These are phyloP conservation scores for Primulina eburnea DNA, from an alignment of 257 asterid species.

Conservation along the genomic window DNA sequence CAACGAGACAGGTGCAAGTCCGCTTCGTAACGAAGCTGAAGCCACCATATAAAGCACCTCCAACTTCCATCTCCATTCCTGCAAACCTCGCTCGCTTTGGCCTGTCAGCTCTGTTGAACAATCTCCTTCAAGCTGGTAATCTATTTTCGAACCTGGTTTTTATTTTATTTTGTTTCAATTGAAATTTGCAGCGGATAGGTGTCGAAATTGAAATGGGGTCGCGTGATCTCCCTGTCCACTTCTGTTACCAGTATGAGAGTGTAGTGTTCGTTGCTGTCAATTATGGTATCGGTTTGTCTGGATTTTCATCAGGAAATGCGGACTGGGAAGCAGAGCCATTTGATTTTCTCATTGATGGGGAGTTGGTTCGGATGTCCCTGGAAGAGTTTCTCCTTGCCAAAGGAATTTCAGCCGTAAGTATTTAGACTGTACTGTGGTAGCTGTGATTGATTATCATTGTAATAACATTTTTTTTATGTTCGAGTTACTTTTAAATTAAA, in stretches of 20 bases:
- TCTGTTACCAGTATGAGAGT: not conserved
- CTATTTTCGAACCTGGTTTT: not conserved
- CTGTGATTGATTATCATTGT: not conserved
- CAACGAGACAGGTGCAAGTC: slow-evolving; percentile 60
- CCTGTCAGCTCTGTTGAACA: slow-evolving; percentile 67
- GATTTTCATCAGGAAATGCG: slow-evolving; percentile 43
- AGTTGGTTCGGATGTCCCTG: slow-evolving; percentile 82
- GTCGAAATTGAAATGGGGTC: not conserved
- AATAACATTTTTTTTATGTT: not conserved
- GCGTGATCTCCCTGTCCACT: not conserved
- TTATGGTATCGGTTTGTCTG: slow-evolving; percentile 8
- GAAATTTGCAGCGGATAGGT: not conserved
- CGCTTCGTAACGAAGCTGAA: slow-evolving; percentile 73
- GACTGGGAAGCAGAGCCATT: slow-evolving; percentile 75
- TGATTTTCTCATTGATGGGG: slow-evolving; percentile 87
- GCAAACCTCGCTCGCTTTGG: slow-evolving; percentile 66
- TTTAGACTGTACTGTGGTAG: not conserved
- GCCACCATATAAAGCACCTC: slow-evolving; percentile 47
- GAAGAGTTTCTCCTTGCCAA: slow-evolving; percentile 91
- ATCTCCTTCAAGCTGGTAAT: slow-evolving; percentile 59
- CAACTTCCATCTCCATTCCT: slow-evolving; percentile 70
- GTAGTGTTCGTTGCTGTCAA: slow-evolving; percentile 1
- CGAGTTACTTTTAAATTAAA: slow-evolving; percentile 10
- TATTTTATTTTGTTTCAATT: not conserved
- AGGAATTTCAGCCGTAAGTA: slow-evolving; percentile 82